Conservation (phyloP, 2,329 filamentous ascomycete species). For the Zasmidium angulare region DNA sequence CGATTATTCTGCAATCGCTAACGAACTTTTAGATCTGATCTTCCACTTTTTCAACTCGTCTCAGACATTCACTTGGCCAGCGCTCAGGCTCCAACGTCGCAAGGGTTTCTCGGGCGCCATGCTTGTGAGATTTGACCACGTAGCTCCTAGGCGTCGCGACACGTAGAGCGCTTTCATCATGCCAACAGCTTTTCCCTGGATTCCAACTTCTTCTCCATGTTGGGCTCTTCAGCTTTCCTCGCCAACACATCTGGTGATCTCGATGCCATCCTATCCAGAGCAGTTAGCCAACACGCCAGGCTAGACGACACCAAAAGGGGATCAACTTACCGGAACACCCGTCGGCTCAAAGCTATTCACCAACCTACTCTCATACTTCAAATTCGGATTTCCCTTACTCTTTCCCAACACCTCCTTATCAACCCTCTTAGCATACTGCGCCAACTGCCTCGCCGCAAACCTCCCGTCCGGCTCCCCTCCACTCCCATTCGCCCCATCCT, state of each 20-base stretch:
- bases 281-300: conserved; percentile 14
- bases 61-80: too few species aligned
- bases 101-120: too few species aligned
- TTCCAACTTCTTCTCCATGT: too few species aligned
- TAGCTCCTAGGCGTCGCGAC: too few species aligned
- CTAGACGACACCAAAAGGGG: neutral
- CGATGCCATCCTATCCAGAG: conserved; percentile 60
- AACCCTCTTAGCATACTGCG: conserved; percentile 50
- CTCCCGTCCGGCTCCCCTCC: conserved; percentile 35
- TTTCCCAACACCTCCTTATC: conserved; percentile 46
- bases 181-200: too few species aligned
- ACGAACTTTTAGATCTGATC: too few species aligned
- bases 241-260: conserved; percentile 61
- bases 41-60: too few species aligned
- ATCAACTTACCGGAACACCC: conserved; percentile 58
- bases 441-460: conserved; percentile 48
- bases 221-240: conserved; percentile 7
- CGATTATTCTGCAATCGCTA: too few species aligned
- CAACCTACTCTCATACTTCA: conserved; percentile 65
- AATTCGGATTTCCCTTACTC: conserved; percentile 59
- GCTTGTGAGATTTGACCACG: too few species aligned
- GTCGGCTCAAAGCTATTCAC: conserved; percentile 68
- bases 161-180: too few species aligned
- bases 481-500: neutral
- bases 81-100: too few species aligned